These are phyloP conservation scores for Plasmodium fragile DNA, from an alignment of 169 alveolate species.

Conservation along the genomic window DNA sequence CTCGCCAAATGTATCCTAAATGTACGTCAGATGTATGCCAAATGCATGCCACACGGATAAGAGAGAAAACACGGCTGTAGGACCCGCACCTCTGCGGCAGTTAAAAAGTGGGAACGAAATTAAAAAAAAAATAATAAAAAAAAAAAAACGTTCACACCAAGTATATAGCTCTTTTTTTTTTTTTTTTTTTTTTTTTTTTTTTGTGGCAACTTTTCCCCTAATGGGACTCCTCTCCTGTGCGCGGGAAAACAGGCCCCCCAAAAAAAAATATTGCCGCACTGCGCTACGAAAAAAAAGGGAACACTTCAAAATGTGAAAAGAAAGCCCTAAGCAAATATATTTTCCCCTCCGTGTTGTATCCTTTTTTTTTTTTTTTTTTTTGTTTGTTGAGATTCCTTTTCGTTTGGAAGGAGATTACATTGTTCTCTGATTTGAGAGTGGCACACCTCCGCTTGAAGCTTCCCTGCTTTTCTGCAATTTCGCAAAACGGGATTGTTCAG, in stretches of 20 bases:
- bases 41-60: not conserved
- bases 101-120: not conserved
- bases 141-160: not conserved
- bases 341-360: not conserved
- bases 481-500: not conserved
- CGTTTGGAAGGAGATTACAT: not conserved
- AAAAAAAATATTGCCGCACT: not conserved
- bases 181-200: not conserved
- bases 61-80: not conserved
- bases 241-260: not conserved
- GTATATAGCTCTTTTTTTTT: not conserved
- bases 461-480: not conserved
- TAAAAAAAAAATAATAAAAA: not conserved
- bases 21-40: too few relatives aligned
- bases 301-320: not conserved
- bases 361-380: not conserved
- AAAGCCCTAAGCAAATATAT: not conserved
- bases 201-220: not conserved
- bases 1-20: too few relatives aligned
- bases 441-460: not conserved
- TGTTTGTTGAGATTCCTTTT: not conserved
- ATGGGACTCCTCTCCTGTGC: not conserved
- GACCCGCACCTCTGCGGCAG: not conserved
- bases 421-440: not conserved
- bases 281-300: not conserved